These are phyloP conservation scores for Centrapalus pauciflorus DNA, from an alignment of 129 eudicot genomes.

Conservation along the genomic window DNA sequence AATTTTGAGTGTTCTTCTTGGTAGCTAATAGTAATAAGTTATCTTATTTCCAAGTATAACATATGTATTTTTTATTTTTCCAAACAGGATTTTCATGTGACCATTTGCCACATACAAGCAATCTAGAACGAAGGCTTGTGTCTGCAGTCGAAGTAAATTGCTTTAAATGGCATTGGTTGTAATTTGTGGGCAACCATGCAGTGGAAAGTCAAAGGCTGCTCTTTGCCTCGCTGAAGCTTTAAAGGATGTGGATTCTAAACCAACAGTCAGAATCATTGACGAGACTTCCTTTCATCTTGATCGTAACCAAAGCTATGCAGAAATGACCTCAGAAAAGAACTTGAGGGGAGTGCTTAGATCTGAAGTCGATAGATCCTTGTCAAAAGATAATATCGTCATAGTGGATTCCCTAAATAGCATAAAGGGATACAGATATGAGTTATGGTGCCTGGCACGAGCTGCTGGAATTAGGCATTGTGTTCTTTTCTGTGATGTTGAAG, in stretches of 20 bases:
- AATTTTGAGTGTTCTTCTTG: background rate
- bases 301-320: slow-evolving; percentile 82
- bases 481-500: slow-evolving; percentile 68
- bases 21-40: background rate
- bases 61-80: too few relatives aligned
- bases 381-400: slow-evolving; percentile 67
- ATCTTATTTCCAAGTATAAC: background rate
- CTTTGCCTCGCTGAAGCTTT: slow-evolving; percentile 70
- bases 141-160: background rate
- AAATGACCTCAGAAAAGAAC: slow-evolving; percentile 87
- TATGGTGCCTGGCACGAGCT: slow-evolving; percentile 96
- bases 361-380: slow-evolving; percentile 90
- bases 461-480: slow-evolving; percentile 92
- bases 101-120: background rate
- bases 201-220: slow-evolving; percentile 92
- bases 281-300: slow-evolving; percentile 81
- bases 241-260: slow-evolving; percentile 52
- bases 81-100: slow-evolving; percentile 10
- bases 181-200: slow-evolving; percentile 93
- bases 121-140: background rate
- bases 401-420: slow-evolving; percentile 94
- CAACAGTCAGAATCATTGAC: slow-evolving; percentile 52
- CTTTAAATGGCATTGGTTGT: slow-evolving; percentile 82
- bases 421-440: slow-evolving; percentile 94
- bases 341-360: slow-evolving; percentile 93